phyloP scores from a whole-genome alignment of 495 filamentous ascomycete genomes.

The Aspergillus coremiiformis region DNA sequence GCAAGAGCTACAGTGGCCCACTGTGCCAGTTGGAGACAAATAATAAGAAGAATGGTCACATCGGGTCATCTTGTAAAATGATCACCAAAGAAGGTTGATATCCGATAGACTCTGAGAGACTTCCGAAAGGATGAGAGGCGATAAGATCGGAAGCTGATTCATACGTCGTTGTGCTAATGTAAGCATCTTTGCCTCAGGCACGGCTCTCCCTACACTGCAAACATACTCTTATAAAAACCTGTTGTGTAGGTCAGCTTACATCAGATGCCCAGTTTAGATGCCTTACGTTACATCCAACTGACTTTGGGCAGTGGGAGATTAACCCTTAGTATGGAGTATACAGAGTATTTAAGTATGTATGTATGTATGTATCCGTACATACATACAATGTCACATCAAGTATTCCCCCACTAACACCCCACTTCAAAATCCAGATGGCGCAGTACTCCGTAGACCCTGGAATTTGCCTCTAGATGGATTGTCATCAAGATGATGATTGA shows the following conservation, averaged over 20 bases:
- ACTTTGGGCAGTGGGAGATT: too few relatives aligned
- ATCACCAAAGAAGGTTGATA: conserved; percentile 6
- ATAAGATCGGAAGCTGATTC: conserved; percentile 18
- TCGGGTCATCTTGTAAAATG: background rate
- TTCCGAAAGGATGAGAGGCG: conserved; percentile 14
- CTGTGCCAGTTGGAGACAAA: background rate
- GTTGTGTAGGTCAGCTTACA: too few relatives aligned
- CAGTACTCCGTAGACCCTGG: background rate
- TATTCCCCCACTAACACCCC: too few relatives aligned
- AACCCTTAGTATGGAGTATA: too few relatives aligned
- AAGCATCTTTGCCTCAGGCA: background rate
- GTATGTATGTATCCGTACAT: too few relatives aligned
- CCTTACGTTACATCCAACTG: too few relatives aligned
- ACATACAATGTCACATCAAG: too few relatives aligned
- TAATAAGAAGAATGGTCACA: background rate
- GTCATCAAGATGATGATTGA: background rate
- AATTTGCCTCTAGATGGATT: background rate
- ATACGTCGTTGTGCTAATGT: background rate
- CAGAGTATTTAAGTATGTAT: too few relatives aligned
- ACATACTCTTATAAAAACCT: too few relatives aligned
- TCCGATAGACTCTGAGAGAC: conserved; percentile 1
- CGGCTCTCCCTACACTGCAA: too few relatives aligned
- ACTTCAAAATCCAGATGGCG: background rate
- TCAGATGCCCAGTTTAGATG: too few relatives aligned
- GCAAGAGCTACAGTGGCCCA: background rate